Base-by-base conservation (phyloP, 306 rosid species). In the Gynostemma pentaphyllum region DNA sequence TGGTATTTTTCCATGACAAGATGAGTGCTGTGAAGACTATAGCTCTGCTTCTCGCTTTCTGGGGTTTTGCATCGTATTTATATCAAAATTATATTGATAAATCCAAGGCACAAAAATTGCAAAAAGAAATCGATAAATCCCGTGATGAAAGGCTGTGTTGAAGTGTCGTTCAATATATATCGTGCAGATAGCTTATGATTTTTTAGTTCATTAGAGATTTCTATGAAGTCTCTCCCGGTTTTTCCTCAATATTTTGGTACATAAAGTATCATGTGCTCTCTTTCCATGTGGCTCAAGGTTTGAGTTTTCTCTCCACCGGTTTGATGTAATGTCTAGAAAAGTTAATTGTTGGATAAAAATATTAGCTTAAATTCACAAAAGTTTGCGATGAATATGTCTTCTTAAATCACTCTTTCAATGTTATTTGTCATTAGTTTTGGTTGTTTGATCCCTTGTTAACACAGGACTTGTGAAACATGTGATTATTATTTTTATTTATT, bases 81-180 rank as follows among this genome's bases (percentile, higher is more conserved):
- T 87, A 85, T 71, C 97, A 87, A 80, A 90, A 87, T 60, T 90
- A 87, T 72, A 70, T 83, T 48, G 97, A 90, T 74, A 88, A 85
- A 46, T 62, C 75, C 26, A 75, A 60, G 77, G 75, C 80, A 39
- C 80, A 83, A 67, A 75, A 64, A 32, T 56, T 62, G 37, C 72
- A 13, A 46, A 56, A 34, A 55, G 45, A 37, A 56, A 66, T n/a
- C 30, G 44, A 32, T 10, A 84, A 62, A 61, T 16, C 82, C 40
- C 63, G 3, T 0, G 47, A 66, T 36, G 82, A 64, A 49, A 62
- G 79, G 42, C 36, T 3, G 4, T 55, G 45, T 41, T 73, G 70
- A 59, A 51, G 21, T 10, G 7, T 29, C 19, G 5, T 60, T 21
- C 7, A 32, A 14, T 39, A 28, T 39, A 28, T 29, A 39, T 4